phyloP scores from a whole-genome alignment of 2,329 filamentous ascomycete species.

The Trichoderma endophyticum region DNA sequence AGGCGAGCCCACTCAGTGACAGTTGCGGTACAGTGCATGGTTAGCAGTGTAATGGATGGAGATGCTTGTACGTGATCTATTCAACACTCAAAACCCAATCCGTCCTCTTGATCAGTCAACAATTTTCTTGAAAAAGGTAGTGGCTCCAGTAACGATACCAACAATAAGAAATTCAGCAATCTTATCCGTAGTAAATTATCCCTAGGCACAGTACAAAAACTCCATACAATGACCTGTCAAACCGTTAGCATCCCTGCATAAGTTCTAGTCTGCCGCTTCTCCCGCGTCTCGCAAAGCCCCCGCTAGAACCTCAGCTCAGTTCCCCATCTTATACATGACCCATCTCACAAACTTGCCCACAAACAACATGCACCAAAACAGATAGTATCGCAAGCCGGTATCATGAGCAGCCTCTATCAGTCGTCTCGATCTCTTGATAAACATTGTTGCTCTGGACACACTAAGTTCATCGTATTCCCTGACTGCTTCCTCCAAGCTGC shows the following conservation, averaged over 20 bases:
- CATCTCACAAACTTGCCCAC: constrained; percentile 24
- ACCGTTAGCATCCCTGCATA: neutral
- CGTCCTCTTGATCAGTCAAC: neutral
- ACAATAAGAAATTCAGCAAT: neutral
- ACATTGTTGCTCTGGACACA: constrained; percentile 30
- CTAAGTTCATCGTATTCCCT: constrained; percentile 33
- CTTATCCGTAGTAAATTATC: neutral
- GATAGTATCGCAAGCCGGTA: constrained; percentile 10
- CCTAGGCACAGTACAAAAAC: neutral
- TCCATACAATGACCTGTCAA: neutral
- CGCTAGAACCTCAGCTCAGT: neutral
- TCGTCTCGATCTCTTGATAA: constrained; percentile 23
- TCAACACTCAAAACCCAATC: neutral
- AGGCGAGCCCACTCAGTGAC: neutral
- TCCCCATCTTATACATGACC: constrained; percentile 19
- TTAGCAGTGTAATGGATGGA: neutral
- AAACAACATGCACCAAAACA: constrained; percentile 22
- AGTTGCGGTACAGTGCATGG: neutral
- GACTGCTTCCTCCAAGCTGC: constrained; percentile 29
- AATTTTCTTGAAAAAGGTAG: neutral
- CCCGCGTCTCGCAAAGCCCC: neutral
- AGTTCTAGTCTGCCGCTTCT: neutral
- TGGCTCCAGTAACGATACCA: neutral
- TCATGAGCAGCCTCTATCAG: constrained; percentile 20
- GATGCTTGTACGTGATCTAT: neutral